Evolutionary conservation across 768 basidiomycete species (phyloP), one percentile per base, ranked within the genome.

Genomic region (Mycena albidolilacea): DNA sequence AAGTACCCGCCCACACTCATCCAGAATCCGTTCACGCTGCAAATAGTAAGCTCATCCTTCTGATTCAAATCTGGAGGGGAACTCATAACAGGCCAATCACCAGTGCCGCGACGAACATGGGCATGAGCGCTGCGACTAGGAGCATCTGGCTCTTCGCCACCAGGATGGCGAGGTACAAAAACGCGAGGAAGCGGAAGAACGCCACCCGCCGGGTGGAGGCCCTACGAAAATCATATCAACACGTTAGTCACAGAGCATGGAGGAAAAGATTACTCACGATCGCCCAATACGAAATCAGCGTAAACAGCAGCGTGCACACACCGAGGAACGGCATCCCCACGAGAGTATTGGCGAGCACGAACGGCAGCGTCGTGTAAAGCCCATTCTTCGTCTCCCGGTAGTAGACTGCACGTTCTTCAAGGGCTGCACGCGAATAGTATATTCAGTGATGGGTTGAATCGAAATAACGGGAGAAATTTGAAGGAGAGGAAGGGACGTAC

Each of bases 371-470:
- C 7, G 85, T 81, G 78, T 90, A 91, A 0, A 92, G 78, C 1
- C 90, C 91, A 73, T 92, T 92, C 55, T 85, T 85, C 5, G 84
- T 79, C 79, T 92, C 91, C 35, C 89, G 87, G 60, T 85, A 82
- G 77, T 89, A 92, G 0, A 90, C 89, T 7, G 87, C 77, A 19
- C 90, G 86, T 77, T 91, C 89, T 76, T 91, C 90, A 23, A 91
- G 82, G 79, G 88, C 86, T 86, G 74, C 9, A 50, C 23, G 52
- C 23, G n/a, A 7, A 7, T 30, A 8, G 19, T 21, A 19, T n/a
- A 19, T n/a, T 50, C 50, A 50, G 17, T 12, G 48, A 17, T 19
- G 48, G n/a, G n/a, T 7, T n/a, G 9, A 64, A 14, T 23, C 15
- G 7, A 19, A 30, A 17, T 30, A 30, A 30, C 30, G 30, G 30